phyloP scores from a whole-genome alignment of 2,329 filamentous ascomycete genomes.

The Venturia aucupariae region DNA sequence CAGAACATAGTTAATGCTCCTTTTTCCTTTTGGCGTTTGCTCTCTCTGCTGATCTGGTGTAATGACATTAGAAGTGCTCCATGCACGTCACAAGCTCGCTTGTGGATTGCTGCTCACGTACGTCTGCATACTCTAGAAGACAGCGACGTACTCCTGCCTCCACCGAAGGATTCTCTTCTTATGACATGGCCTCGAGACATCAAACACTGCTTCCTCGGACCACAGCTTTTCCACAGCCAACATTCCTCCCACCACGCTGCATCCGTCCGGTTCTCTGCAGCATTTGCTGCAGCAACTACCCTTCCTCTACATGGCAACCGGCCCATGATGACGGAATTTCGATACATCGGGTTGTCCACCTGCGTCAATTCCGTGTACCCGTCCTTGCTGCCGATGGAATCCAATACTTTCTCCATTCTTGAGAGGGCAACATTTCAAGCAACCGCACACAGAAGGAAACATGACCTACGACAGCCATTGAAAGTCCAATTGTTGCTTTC shows the following conservation, averaged over 20 bases:
- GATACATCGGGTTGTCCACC: not conserved
- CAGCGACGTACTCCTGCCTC: too few relatives aligned
- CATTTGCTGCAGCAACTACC: not conserved
- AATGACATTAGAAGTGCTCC: not conserved
- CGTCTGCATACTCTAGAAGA: too few relatives aligned
- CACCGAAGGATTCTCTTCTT: too few relatives aligned
- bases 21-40: not conserved
- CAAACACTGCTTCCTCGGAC: too few relatives aligned
- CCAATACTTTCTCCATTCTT: not conserved
- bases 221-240: too few relatives aligned
- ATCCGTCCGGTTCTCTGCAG: not conserved
- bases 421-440: not conserved
- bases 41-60: not conserved
- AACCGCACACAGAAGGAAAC: not conserved
- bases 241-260: not conserved
- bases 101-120: too few relatives aligned
- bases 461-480: too few relatives aligned
- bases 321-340: not conserved
- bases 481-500: not conserved
- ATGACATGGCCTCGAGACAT: too few relatives aligned
- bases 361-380: not conserved
- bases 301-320: not conserved
- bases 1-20: not conserved
- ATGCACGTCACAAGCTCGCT: too few relatives aligned
- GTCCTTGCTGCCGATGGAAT: not conserved